A percentile compares a stretch with the other conserved stretches of the same genome.
Conservation (phyloP, 108 stramenopile species). For the Pseudonitzschia multistriata region DNA sequence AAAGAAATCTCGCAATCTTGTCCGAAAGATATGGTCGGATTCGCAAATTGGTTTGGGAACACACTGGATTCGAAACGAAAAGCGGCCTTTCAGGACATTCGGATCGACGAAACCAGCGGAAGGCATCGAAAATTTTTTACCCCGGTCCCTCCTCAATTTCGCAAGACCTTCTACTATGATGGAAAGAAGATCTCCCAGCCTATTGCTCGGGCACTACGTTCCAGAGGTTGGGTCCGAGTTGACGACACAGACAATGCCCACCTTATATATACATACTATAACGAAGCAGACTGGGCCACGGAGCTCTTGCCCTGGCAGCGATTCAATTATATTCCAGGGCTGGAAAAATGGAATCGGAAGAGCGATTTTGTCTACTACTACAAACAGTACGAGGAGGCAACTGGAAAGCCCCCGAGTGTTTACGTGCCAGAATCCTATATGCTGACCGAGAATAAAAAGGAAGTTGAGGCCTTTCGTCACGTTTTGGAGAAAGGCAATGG, state of each 20-base stretch:
- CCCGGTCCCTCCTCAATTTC: neutral
- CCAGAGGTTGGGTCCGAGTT: neutral
- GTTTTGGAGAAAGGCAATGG: constrained; percentile 4
- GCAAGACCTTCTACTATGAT: constrained; percentile 18
- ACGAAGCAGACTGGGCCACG: constrained; percentile 10
- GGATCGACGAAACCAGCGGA: neutral
- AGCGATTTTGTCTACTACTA: constrained; percentile 14
- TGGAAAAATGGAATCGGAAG: constrained; percentile 10
- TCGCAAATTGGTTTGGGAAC: constrained; percentile 7
- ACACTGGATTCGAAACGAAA: neutral
- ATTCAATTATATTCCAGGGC: constrained; percentile 13
- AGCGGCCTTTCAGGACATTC: neutral
- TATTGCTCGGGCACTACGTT: constrained; percentile 15
- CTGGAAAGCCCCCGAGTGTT: neutral
- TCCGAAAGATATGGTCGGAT: constrained; percentile 1
- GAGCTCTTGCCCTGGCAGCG: constrained; percentile 23
- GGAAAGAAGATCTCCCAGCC: constrained; percentile 14
- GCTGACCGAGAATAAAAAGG: constrained; percentile 7
- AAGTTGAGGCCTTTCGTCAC: neutral
- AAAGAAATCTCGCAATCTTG: neutral
- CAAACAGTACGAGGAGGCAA: constrained; percentile 13
- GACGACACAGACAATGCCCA: constrained; percentile 20
- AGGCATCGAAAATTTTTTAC: neutral
- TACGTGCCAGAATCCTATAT: constrained; percentile 29
- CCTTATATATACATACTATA: constrained; percentile 13